Conservation (phyloP, 2,329 filamentous ascomycete species). For the Domatiomyces globalis region DNA sequence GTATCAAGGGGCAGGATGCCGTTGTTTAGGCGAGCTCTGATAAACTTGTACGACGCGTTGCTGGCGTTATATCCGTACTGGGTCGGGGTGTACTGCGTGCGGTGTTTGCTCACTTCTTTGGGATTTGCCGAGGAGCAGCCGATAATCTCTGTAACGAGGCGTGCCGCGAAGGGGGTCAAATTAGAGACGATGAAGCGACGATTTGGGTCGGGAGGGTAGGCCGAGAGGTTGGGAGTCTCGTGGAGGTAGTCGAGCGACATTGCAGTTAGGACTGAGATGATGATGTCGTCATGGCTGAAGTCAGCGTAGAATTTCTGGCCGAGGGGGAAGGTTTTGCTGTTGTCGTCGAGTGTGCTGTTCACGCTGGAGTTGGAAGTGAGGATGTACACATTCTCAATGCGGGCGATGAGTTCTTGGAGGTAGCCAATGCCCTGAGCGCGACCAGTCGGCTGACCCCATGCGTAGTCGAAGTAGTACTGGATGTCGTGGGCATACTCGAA, state of each 20-base stretch:
- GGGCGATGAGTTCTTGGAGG: conserved; percentile 38
- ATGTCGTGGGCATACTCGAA: conserved; percentile 42
- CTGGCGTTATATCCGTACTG: conserved; percentile 34
- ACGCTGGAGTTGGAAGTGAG: conserved; percentile 36
- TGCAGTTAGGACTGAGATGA: conserved; percentile 37
- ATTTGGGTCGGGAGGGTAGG: conserved; percentile 22
- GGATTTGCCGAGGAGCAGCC: conserved; percentile 34
- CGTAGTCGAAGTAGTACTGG: conserved; percentile 34
- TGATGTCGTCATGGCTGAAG: conserved; percentile 41
- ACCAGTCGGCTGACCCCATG: conserved; percentile 36
- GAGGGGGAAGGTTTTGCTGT: conserved; percentile 34
- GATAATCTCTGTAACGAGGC: conserved; percentile 42
- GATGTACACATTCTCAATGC: conserved; percentile 35
- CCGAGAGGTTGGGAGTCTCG: conserved; percentile 31
- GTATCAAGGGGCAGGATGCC: conserved; percentile 35
- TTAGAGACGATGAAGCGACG: conserved; percentile 37
- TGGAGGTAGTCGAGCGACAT: conserved; percentile 43
- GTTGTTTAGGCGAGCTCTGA: conserved; percentile 38
- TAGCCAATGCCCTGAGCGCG: conserved; percentile 41
- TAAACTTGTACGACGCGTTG: conserved; percentile 33
- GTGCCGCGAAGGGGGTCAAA: conserved; percentile 41
- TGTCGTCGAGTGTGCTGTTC: conserved; percentile 36
- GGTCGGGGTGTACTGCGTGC: conserved; percentile 28
- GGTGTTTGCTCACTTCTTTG: conserved; percentile 19
- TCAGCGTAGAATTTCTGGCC: conserved; percentile 38